Base-by-base conservation (phyloP, 345 rosid species). In the Bruguiera gymnorhiza region DNA sequence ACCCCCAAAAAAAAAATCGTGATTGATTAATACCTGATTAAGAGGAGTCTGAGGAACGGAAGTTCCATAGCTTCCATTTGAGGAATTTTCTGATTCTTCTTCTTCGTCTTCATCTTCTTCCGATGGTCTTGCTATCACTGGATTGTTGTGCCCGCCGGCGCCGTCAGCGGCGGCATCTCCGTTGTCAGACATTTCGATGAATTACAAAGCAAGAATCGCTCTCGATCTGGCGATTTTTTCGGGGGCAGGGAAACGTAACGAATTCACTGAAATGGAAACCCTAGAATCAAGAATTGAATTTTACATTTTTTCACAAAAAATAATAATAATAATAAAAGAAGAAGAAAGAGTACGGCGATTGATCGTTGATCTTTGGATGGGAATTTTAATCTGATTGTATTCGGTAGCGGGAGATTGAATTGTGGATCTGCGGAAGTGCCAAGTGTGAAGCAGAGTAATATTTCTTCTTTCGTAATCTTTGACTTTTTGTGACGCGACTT, bases 111-210 rank as follows among this genome's bases (percentile, higher is more conserved):
- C 59, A 52, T 72, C 69, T 13, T 60, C 78, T 66, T 69, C 80
- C 48, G 16, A 43, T 43, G 16, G 48, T 43, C 48, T 43, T 13
- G 48, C 48, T 11, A 43, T 43, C 48, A 43, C 48, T 43, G 48
- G 48, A 43, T 43, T 43, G 15, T 43, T 43, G 16, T 11, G 15
- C 16, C 48, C 48, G 16, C 16, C 48, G 16, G 2, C 43, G 13
- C 0, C 48, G 8, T 8, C 36, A 6, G 48, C 16, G 16, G 11
- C 43, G 4, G 16, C 43, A 76, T 83, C 75, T 67, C 79, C 70
- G 55, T 69, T 77, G 66, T 80, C 87, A 52, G 81, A 80, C 89
- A 87, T 85, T 74, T 71, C 66, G 60, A 79, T 59, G 52, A 67
- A 60, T 43, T 43, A 43, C 16, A 55, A 21, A 8, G 9, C 30